Percentiles rank a stretch among this genome's conserved stretches.
Evolutionary conservation across 2,329 filamentous ascomycete species (phyloP).

Genomic region (Pestalotiopsis sp.): DNA sequence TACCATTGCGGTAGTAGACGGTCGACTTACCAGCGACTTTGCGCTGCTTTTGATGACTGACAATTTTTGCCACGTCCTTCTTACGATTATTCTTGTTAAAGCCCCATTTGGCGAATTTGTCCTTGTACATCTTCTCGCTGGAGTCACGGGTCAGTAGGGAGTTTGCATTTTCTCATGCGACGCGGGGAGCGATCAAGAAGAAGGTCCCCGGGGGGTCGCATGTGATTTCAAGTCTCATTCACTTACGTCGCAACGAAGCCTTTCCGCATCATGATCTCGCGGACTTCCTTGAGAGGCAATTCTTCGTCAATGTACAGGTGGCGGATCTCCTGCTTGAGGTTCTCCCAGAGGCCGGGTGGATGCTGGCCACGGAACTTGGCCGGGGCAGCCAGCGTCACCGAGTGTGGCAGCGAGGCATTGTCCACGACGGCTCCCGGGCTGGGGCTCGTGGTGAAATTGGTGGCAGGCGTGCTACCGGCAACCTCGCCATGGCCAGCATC

Average conservation of each 20-base stretch:
- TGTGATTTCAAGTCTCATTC: background rate
- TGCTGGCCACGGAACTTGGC: constrained; percentile 16
- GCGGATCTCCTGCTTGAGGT: constrained; percentile 23
- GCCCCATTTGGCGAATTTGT: constrained; percentile 26
- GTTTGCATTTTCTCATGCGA: background rate
- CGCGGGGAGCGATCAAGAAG: background rate
- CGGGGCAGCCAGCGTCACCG: constrained; percentile 1
- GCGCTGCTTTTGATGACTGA: constrained; percentile 22
- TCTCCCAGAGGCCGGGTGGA: constrained; percentile 23
- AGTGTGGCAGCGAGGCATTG: background rate
- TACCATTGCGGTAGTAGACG: constrained; percentile 25
- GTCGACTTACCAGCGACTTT: constrained; percentile 25
- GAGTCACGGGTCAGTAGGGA: constrained; percentile 8
- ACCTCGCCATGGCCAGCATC: background rate
- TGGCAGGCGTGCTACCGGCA: background rate
- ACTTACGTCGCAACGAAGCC: constrained; percentile 27
- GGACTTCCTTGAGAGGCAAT: constrained; percentile 22
- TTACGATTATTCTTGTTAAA: constrained; percentile 28
- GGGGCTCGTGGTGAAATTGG: background rate
- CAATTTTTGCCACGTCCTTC: constrained; percentile 26
- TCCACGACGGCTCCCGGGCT: background rate
- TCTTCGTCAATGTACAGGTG: constrained; percentile 26
- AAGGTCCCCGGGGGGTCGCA: background rate
- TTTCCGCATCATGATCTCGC: constrained; percentile 22
- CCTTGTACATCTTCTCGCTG: constrained; percentile 26